phyloP scores from a whole-genome alignment of 495 filamentous ascomycete species.

The Opeltia flavorubescens region DNA sequence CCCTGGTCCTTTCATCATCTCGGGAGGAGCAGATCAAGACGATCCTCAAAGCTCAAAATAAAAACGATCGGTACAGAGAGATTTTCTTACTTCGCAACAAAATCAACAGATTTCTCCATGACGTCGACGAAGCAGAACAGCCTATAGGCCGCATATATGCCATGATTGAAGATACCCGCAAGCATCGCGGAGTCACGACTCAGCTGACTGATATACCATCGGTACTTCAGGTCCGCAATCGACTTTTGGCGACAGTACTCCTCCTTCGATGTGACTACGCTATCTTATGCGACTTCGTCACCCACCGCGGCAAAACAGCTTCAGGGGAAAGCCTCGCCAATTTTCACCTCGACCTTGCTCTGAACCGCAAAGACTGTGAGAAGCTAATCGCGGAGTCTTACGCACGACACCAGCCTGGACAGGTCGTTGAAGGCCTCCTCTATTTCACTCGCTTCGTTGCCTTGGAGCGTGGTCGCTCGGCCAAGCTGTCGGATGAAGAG shows the following conservation, averaged over 20 bases:
- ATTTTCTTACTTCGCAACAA: conserved; percentile 22
- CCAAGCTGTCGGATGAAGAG: conserved; percentile 3
- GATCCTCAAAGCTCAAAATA: conserved; percentile 1
- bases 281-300: conserved; percentile 41
- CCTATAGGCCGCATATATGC: conserved; percentile 42
- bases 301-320: neutral
- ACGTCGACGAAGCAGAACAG: conserved; percentile 41
- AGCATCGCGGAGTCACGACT: conserved; percentile 19
- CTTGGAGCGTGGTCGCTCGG: conserved; percentile 18
- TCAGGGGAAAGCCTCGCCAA: neutral
- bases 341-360: conserved; percentile 1
- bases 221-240: conserved; percentile 21
- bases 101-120: conserved; percentile 27
- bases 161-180: conserved; percentile 35
- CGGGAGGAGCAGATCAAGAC: conserved; percentile 5
- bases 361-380: conserved; percentile 6
- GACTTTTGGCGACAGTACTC: conserved; percentile 33
- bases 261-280: conserved; percentile 39
- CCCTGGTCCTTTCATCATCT: neutral
- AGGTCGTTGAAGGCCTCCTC: conserved; percentile 20
- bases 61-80: conserved; percentile 3
- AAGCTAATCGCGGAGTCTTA: conserved; percentile 7
- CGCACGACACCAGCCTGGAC: conserved; percentile 4
- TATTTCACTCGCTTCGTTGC: conserved; percentile 25
- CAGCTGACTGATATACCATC: conserved; percentile 29